Percentiles rank a stretch among this genome's conserved stretches.
phyloP scores from a whole-genome alignment of 1,284 basidiomycete genomes.

The Cutaneotrichosporon mucoides region DNA sequence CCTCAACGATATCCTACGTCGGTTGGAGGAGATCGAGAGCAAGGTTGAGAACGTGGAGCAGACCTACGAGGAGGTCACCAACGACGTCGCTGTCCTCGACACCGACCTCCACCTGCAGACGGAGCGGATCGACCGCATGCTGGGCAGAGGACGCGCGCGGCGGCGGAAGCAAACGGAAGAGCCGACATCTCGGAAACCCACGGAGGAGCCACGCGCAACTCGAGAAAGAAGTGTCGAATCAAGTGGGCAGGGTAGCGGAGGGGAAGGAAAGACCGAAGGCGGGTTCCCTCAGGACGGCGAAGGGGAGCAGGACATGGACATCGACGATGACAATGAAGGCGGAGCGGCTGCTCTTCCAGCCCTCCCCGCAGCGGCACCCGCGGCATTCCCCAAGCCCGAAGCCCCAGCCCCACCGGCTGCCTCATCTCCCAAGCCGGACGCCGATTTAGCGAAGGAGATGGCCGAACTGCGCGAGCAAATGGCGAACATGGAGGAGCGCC shows the following conservation, averaged over 20 bases:
- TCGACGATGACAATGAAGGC: background rate
- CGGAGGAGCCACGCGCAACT: background rate
- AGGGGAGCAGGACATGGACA: slow-evolving; percentile 2
- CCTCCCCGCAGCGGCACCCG: background rate
- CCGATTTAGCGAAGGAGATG: background rate
- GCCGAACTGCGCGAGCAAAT: background rate
- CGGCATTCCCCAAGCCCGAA: too few species aligned
- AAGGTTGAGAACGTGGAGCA: background rate
- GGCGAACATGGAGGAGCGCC: background rate
- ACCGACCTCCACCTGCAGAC: background rate
- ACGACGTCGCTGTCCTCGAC: background rate
- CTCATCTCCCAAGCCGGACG: background rate
- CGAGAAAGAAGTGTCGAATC: too few species aligned
- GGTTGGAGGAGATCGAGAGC: slow-evolving; percentile 1
- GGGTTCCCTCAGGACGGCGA: background rate
- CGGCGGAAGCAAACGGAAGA: background rate
- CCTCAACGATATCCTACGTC: background rate
- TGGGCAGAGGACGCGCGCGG: background rate
- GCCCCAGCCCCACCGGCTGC: too few species aligned
- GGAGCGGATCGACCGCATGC: background rate
- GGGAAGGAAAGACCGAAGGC: background rate
- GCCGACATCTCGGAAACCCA: background rate
- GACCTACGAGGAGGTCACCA: background rate
- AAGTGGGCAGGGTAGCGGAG: background rate
- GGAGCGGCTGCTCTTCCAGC: background rate